Percentiles rank a stretch among this genome's conserved stretches.
Evolutionary conservation across 768 basidiomycete species (phyloP).

Genomic region (Chalciporus piperatus): DNA sequence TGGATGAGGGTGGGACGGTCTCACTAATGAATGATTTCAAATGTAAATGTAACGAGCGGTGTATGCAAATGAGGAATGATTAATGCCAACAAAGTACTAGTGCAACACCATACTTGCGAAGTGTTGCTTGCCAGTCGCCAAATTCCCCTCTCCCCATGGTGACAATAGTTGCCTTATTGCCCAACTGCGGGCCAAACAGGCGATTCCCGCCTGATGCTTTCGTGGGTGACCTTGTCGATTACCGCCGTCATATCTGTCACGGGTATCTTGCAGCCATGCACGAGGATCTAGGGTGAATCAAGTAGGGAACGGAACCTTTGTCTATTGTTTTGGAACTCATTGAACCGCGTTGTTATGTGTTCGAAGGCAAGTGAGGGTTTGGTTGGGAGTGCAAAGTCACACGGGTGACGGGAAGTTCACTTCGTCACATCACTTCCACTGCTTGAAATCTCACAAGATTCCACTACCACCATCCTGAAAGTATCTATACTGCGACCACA

Average conservation of each 20-base stretch:
- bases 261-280: constrained; percentile 82
- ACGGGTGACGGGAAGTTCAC: too few species aligned
- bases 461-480: too few species aligned
- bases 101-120: constrained; percentile 69
- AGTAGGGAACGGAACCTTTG: not conserved
- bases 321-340: too few species aligned
- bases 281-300: constrained; percentile 56
- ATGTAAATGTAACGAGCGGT: not conserved
- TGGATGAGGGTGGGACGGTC: constrained; percentile 9
- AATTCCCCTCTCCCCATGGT: constrained; percentile 81
- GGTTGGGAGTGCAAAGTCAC: too few species aligned
- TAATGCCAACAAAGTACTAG: not conserved
- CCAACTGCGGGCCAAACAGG: constrained; percentile 64
- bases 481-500: too few species aligned
- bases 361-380: too few species aligned
- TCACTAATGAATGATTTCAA: not conserved
- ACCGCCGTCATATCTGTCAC: constrained; percentile 88
- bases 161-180: constrained; percentile 73
- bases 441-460: too few species aligned
- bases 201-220: constrained; percentile 68
- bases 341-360: too few species aligned
- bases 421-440: too few species aligned
- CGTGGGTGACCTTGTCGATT: constrained; percentile 72
- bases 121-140: constrained; percentile 58
- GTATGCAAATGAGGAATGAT: not conserved